Conservation (phyloP, 495 filamentous ascomycete species). For the Bryoglossum gracile region DNA sequence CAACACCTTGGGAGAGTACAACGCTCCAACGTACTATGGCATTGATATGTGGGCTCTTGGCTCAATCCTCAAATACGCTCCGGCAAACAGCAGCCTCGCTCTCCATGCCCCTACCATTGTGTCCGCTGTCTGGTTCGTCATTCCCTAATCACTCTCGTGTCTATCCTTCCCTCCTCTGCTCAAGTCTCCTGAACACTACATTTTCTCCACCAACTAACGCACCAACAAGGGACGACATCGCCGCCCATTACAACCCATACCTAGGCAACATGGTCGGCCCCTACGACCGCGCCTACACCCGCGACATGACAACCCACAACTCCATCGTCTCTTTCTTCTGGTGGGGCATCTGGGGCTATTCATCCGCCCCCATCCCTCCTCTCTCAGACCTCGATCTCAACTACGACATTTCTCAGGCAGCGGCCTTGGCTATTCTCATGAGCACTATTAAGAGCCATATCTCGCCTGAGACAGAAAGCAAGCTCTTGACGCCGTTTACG, state of each 20-base stretch:
- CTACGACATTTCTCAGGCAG: constrained; percentile 26
- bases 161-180: too few species aligned
- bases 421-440: constrained; percentile 24
- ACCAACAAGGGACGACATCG: constrained; percentile 27
- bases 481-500: constrained; percentile 4
- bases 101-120: constrained; percentile 19
- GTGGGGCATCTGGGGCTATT: constrained; percentile 28
- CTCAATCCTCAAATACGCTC: constrained; percentile 26
- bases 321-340: constrained; percentile 27
- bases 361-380: constrained; percentile 25
- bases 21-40: constrained; percentile 29
- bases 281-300: constrained; percentile 28
- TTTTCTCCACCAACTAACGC: too few species aligned
- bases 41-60: constrained; percentile 29
- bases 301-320: constrained; percentile 26
- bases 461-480: constrained; percentile 4
- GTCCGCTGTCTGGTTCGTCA: constrained; percentile 24
- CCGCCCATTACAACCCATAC: constrained; percentile 28
- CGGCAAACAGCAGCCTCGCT: constrained; percentile 19
- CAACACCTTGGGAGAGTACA: constrained; percentile 27
- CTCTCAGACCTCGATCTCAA: constrained; percentile 25
- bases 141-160: too few species aligned
- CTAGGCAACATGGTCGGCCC: constrained; percentile 16
- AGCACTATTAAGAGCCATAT: constrained; percentile 21
- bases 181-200: too few species aligned